phyloP scores from a whole-genome alignment of 2,329 filamentous ascomycete genomes.

The Thelonectria blattea region DNA sequence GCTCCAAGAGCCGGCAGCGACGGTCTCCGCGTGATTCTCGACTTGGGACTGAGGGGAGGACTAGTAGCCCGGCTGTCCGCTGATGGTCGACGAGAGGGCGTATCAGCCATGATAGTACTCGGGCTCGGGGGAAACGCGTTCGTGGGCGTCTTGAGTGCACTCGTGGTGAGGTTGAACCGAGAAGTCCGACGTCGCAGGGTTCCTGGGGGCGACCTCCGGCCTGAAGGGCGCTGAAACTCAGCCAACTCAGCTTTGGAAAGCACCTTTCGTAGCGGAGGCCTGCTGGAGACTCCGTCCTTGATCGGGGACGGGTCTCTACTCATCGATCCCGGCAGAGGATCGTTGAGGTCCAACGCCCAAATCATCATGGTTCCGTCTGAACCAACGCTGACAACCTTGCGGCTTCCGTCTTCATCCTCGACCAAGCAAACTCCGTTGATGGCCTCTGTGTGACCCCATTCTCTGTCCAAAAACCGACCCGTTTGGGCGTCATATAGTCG shows the following conservation, averaged over 20 bases:
- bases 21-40: constrained; percentile 55
- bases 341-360: constrained; percentile 65
- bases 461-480: constrained; percentile 79
- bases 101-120: constrained; percentile 49
- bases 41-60: constrained; percentile 57
- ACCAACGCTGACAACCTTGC: constrained; percentile 74
- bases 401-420: constrained; percentile 61
- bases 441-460: constrained; percentile 95
- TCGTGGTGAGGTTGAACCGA: constrained; percentile 51
- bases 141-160: constrained; percentile 47
- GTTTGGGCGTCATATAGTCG: constrained; percentile 83
- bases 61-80: constrained; percentile 53
- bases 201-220: constrained; percentile 62
- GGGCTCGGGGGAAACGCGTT: constrained; percentile 50
- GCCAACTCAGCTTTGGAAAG: constrained; percentile 87
- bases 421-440: constrained; percentile 84
- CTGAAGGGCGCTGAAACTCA: constrained; percentile 69
- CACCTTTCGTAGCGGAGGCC: constrained; percentile 81
- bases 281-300: constrained; percentile 59
- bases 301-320: constrained; percentile 62
- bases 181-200: constrained; percentile 62
- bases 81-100: constrained; percentile 56
- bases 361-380: constrained; percentile 85
- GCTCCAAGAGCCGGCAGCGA: constrained; percentile 59
- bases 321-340: constrained; percentile 47